phyloP scores from a whole-genome alignment of 2,329 filamentous ascomycete species.

The Calonectria pseudoreteaudii region DNA sequence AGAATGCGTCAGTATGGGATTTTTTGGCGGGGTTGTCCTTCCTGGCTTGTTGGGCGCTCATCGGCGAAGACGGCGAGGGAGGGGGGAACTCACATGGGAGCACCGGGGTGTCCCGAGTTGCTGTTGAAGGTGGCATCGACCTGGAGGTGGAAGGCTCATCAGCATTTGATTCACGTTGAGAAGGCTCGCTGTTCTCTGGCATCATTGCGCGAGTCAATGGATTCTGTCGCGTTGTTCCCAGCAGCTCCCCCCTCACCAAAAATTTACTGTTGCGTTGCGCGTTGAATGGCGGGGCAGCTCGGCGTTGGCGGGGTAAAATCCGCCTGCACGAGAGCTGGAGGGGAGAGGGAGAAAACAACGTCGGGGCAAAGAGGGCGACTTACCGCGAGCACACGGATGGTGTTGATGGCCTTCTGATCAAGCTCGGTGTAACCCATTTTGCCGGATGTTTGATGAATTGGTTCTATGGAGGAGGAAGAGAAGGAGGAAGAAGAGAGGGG shows the following conservation, averaged over 20 bases:
- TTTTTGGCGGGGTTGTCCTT: conserved; percentile 13
- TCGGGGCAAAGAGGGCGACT: conserved; percentile 55
- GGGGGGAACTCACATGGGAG: conserved; percentile 79
- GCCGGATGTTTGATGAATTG: conserved; percentile 50
- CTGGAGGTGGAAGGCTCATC: conserved; percentile 60
- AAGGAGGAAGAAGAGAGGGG: conserved; percentile 34
- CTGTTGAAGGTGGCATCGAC: conserved; percentile 96
- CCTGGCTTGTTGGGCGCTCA: conserved; percentile 14
- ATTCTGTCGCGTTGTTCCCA: not conserved
- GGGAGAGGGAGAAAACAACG: conserved; percentile 40
- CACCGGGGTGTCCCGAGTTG: conserved; percentile 98
- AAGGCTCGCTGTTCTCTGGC: not conserved
- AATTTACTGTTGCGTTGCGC: conserved; percentile 24
- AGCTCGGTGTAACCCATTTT: conserved; percentile 90
- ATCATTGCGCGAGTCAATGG: not conserved
- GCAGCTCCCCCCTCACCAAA: conserved; percentile 24
- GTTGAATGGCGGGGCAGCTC: conserved; percentile 41
- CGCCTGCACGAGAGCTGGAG: conserved; percentile 48
- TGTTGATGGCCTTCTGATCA: conserved; percentile 96
- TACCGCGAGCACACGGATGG: conserved; percentile 96
- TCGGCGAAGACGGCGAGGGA: conserved; percentile 23
- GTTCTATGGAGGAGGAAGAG: conserved; percentile 42
- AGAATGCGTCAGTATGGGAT: conserved; percentile 46
- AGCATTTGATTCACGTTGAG: conserved; percentile 29
- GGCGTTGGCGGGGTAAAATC: conserved; percentile 51